Evolutionary conservation across 192 early-diverging fungal species (phyloP).

Genomic region (Backusella luteola): DNA sequence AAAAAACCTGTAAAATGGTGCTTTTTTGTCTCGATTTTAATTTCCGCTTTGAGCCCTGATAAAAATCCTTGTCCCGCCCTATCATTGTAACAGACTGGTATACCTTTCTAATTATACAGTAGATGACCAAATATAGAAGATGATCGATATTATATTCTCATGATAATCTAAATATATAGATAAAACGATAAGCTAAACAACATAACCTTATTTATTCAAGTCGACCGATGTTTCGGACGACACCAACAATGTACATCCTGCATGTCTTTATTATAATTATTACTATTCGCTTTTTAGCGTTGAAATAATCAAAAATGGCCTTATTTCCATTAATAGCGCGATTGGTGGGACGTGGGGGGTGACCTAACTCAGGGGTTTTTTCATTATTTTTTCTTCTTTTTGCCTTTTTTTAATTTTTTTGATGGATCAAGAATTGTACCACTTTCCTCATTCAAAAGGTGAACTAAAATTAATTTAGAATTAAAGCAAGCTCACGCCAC

Average conservation of each 20-base stretch:
- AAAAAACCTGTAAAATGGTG: neutral
- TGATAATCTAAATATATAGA: neutral
- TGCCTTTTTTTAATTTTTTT: constrained; percentile 9
- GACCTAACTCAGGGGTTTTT: neutral
- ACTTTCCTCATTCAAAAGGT: neutral
- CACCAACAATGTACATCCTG: neutral
- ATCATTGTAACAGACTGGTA: neutral
- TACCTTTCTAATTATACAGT: neutral
- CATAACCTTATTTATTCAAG: neutral
- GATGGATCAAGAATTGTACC: constrained; percentile 1
- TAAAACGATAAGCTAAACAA: neutral
- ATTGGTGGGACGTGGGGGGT: neutral
- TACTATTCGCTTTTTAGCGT: neutral
- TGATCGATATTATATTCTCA: neutral
- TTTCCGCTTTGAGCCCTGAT: neutral
- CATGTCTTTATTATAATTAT: neutral
- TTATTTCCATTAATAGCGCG: constrained; percentile 7
- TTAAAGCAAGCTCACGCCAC: constrained; percentile 17
- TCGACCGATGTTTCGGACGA: neutral
- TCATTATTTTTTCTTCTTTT: neutral
- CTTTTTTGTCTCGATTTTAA: neutral
- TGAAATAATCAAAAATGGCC: neutral
- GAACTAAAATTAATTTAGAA: constrained; percentile 3
- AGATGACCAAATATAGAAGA: constrained; percentile 2
- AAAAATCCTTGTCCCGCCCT: neutral